Conservation (phyloP, 2,329 filamentous ascomycete species). For the Sphaerulina vaccinii region DNA sequence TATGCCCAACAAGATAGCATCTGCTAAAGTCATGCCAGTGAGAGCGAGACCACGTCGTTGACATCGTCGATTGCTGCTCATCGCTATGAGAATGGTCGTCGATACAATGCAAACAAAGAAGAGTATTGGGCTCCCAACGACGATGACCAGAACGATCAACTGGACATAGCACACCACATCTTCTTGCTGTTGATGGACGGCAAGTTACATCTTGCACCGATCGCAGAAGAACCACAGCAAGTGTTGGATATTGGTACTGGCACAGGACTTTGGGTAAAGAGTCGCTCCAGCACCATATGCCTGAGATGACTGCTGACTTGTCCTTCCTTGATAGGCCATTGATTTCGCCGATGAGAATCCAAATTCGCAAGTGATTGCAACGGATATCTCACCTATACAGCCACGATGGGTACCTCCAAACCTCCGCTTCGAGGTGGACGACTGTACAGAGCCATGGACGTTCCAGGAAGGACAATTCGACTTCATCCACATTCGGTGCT, state of each 20-base stretch:
- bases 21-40: not conserved
- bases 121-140: slow-evolving; percentile 40
- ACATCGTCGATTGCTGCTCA: slow-evolving; percentile 22
- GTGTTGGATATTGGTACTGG: slow-evolving; percentile 50
- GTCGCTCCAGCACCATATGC: too few relatives aligned
- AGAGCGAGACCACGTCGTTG: slow-evolving; percentile 14
- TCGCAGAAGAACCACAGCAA: slow-evolving; percentile 25
- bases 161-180: slow-evolving; percentile 48
- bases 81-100: slow-evolving; percentile 37
- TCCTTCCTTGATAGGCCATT: slow-evolving; percentile 31
- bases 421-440: slow-evolving; percentile 46
- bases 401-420: slow-evolving; percentile 36
- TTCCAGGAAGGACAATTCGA: slow-evolving; percentile 42
- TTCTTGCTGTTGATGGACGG: slow-evolving; percentile 36
- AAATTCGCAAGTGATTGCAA: slow-evolving; percentile 38
- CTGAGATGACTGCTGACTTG: too few relatives aligned
- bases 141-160: slow-evolving; percentile 27
- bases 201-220: slow-evolving; percentile 42
- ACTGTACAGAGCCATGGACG: slow-evolving; percentile 41
- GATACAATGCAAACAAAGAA: slow-evolving; percentile 36
- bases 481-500: slow-evolving; percentile 47
- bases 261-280: slow-evolving; percentile 40
- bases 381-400: slow-evolving; percentile 39
- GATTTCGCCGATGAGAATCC: slow-evolving; percentile 35
- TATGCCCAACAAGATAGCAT: not conserved